Evolutionary conservation across 2,329 filamentous ascomycete genomes (phyloP).

Genomic region (Aureobasidium melanogenum): DNA sequence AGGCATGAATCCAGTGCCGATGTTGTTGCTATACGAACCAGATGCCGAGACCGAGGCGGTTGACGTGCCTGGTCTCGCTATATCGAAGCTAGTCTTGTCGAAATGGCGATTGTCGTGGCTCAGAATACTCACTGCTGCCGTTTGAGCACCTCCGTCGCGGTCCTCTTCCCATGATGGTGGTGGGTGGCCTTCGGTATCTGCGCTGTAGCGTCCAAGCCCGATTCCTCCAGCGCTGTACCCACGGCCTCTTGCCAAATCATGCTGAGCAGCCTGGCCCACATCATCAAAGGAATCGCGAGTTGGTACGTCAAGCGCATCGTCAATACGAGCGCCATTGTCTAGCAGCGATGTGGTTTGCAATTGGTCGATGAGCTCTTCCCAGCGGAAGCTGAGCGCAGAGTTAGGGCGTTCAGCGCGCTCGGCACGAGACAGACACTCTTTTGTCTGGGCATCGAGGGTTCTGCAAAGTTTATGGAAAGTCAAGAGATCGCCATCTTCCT

Average conservation of each 20-base stretch:
- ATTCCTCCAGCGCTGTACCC: neutral
- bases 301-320: constrained; percentile 21
- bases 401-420: constrained; percentile 44
- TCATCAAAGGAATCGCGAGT: constrained; percentile 14
- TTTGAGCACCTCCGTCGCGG: constrained; percentile 14
- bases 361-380: constrained; percentile 46
- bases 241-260: neutral
- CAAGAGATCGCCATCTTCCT: constrained; percentile 37
- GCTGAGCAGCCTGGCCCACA: neutral
- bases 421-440: constrained; percentile 42
- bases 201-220: neutral
- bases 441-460: constrained; percentile 38
- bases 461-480: constrained; percentile 43
- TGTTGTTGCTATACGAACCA: neutral
- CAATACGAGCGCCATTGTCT: constrained; percentile 22
- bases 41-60: constrained; percentile 1
- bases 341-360: constrained; percentile 21
- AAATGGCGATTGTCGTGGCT: constrained; percentile 4
- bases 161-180: constrained; percentile 11
- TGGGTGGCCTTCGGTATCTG: constrained; percentile 5
- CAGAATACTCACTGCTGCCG: constrained; percentile 13
- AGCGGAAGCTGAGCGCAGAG: constrained; percentile 39
- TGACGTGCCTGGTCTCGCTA: neutral
- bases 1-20: neutral
- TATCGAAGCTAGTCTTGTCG: constrained; percentile 1